A percentile compares a stretch with the other conserved stretches of the same genome.
These are phyloP conservation scores for Liquidambar formosana DNA, from an alignment of 164 flowering plant genomes.

Conservation along the genomic window DNA sequence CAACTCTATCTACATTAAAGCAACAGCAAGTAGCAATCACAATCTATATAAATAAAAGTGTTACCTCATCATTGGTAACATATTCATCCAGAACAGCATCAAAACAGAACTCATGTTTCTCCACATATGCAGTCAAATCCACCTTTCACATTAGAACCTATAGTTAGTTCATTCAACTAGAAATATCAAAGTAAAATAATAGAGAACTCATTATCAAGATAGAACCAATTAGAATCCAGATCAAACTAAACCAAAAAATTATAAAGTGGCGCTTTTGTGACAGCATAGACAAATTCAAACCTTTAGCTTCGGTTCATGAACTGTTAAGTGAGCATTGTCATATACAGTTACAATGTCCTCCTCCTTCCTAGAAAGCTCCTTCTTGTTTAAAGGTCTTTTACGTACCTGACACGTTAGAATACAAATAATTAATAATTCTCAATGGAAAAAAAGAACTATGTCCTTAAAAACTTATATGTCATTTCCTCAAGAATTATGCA, in stretches of 20 bases:
- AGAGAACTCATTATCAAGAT: background rate
- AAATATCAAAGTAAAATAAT: background rate
- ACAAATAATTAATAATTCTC: background rate
- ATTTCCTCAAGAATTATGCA: background rate
- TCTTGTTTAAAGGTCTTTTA: conserved; percentile 92
- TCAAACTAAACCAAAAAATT: background rate
- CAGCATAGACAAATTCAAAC: conserved; percentile 28
- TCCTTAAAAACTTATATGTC: background rate
- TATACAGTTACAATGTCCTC: conserved; percentile 81
- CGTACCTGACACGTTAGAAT: conserved; percentile 62
- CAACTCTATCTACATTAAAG: background rate
- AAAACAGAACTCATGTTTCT: conserved; percentile 96
- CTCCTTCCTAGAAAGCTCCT: conserved; percentile 84
- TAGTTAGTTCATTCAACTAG: conserved; percentile 20
- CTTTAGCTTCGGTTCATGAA: conserved; percentile 95
- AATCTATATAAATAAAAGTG: background rate
- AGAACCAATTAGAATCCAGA: background rate
- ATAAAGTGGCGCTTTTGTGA: background rate
- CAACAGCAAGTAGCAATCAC: background rate
- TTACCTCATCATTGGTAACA: conserved; percentile 93
- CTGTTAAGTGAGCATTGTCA: conserved; percentile 66
- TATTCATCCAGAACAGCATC: conserved; percentile 93
- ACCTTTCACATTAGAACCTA: conserved; percentile 53
- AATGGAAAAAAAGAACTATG: background rate
- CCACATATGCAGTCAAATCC: conserved; percentile 96